These are phyloP conservation scores for Coprinopsis marcescibilis DNA, from an alignment of 768 basidiomycete species.

Conservation along the genomic window DNA sequence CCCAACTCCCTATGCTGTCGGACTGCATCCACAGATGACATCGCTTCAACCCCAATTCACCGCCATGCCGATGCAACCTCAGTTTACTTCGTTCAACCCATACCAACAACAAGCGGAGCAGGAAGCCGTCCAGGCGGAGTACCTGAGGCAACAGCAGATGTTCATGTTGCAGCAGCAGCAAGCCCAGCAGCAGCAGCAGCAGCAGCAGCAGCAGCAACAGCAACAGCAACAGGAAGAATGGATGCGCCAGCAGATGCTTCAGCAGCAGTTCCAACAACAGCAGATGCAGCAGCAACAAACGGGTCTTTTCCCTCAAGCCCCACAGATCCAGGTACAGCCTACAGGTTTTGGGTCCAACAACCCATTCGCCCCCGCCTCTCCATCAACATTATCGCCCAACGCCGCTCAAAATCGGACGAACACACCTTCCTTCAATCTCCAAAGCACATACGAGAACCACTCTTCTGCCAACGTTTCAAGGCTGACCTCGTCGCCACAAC, in stretches of 20 bases:
- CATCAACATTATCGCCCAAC: constrained; percentile 24
- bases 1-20: constrained; percentile 51
- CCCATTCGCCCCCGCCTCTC: constrained; percentile 70
- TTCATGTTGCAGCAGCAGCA: constrained; percentile 50
- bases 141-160: constrained; percentile 68
- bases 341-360: constrained; percentile 94
- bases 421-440: constrained; percentile 61
- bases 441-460: constrained; percentile 60
- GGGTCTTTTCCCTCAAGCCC: constrained; percentile 40
- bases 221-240: constrained; percentile 53
- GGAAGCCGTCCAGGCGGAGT: constrained; percentile 79
- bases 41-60: constrained; percentile 74
- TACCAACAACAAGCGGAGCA: constrained; percentile 92
- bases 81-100: constrained; percentile 91
- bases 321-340: constrained; percentile 49
- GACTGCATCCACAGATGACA: constrained; percentile 49
- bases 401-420: constrained; percentile 5
- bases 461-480: constrained; percentile 39
- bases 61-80: constrained; percentile 66
- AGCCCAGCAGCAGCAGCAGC: constrained; percentile 54
- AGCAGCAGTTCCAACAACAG: constrained; percentile 46
- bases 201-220: constrained; percentile 42
- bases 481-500: constrained; percentile 22
- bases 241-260: constrained; percentile 38
- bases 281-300: constrained; percentile 37